Evolutionary conservation across 371 early-diverging fungal species (phyloP).

Genomic region (Mortierella sp.): DNA sequence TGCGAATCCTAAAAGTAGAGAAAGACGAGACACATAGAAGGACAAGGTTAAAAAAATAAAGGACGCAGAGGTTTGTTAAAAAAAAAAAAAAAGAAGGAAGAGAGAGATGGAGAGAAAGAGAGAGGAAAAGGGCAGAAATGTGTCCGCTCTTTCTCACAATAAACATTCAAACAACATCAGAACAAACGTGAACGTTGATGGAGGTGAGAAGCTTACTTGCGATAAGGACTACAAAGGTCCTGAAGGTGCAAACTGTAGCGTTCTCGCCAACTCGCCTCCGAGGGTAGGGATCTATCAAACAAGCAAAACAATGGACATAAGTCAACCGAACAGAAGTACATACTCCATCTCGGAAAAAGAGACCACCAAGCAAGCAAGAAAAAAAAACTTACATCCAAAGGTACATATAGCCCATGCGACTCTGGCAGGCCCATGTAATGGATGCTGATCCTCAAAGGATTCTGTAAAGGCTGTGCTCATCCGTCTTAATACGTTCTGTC

Average conservation of each 20-base stretch:
- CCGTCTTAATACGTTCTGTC: not conserved
- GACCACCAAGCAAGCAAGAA: not conserved
- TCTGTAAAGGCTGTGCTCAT: not conserved
- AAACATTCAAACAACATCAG: not conserved
- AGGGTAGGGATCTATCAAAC: constrained; percentile 16
- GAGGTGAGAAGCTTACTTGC: constrained; percentile 18
- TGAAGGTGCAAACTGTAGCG: not conserved
- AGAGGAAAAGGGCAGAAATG: too few relatives aligned
- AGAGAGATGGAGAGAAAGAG: not conserved
- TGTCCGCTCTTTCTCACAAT: not conserved
- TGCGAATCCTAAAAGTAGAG: constrained; percentile 2
- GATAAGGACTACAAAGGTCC: constrained; percentile 11
- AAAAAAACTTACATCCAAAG: constrained; percentile 25
- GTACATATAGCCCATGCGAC: constrained; percentile 23
- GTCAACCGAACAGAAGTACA: not conserved
- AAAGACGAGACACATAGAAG: not conserved
- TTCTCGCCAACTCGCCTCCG: constrained; percentile 34
- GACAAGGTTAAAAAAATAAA: not conserved
- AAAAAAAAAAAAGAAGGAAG: not conserved
- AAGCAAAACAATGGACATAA: not conserved
- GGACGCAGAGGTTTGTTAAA: not conserved
- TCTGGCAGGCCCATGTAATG: not conserved
- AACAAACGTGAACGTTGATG: not conserved
- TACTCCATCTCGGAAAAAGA: not conserved
- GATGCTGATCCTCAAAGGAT: not conserved